A percentile compares a stretch with the other conserved stretches of the same genome.
Evolutionary conservation across 495 filamentous ascomycete genomes (phyloP).

Genomic region (Tuber indicum): DNA sequence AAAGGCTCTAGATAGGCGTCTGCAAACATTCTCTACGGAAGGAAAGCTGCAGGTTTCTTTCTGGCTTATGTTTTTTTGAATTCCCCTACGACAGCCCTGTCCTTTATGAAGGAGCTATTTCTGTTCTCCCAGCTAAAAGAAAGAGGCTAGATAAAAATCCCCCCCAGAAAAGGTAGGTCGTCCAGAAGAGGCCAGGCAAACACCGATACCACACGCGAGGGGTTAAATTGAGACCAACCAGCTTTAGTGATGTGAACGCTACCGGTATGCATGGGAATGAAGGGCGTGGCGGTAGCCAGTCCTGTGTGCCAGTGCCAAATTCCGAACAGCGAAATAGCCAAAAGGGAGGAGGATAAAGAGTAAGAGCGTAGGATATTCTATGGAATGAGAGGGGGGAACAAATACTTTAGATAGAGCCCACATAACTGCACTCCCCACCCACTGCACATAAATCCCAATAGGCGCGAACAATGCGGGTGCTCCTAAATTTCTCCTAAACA

Average conservation of each 20-base stretch:
- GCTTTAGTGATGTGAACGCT: background rate
- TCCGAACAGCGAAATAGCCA: background rate
- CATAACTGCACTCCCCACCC: background rate
- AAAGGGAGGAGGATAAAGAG: background rate
- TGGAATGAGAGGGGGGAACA: background rate
- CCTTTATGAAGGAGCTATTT: background rate
- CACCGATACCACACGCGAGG: background rate
- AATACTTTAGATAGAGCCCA: background rate
- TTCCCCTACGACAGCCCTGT: background rate
- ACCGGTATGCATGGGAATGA: background rate
- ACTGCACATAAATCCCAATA: background rate
- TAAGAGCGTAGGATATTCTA: background rate
- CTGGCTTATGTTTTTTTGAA: background rate
- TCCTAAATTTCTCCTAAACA: background rate
- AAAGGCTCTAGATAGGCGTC: slow-evolving; percentile 35
- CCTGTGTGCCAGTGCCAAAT: background rate
- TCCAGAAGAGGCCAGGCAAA: background rate
- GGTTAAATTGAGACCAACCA: background rate
- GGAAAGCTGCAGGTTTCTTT: background rate
- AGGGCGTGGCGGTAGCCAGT: background rate
- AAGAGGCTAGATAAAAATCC: background rate
- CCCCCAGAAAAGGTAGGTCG: background rate
- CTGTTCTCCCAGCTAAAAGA: background rate
- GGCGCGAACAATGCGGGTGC: background rate
- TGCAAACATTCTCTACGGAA: slow-evolving; percentile 10